phyloP scores from a whole-genome alignment of 140 eudicot genomes.

The Senecio squalidus region DNA sequence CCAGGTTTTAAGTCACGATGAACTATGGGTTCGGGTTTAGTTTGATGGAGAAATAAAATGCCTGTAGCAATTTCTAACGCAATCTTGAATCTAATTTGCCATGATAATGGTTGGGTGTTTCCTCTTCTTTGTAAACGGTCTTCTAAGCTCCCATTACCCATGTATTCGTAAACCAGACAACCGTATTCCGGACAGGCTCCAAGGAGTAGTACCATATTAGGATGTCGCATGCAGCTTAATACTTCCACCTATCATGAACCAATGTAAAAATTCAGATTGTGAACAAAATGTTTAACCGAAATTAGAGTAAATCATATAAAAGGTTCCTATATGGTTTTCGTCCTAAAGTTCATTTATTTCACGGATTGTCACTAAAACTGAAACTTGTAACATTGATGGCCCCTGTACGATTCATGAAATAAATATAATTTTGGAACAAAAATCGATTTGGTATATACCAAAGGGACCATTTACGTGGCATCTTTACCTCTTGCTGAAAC shows the following conservation, averaged over 20 bases:
- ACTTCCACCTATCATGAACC: constrained; percentile 44
- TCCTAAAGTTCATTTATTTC: too few relatives aligned
- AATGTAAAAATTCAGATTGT: background rate
- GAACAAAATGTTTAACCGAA: background rate
- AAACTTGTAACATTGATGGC: too few relatives aligned
- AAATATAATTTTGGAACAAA: too few relatives aligned
- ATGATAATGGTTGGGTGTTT: constrained; percentile 42
- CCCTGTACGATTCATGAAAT: too few relatives aligned
- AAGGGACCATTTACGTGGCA: background rate
- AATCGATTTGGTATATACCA: too few relatives aligned
- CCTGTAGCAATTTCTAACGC: constrained; percentile 6
- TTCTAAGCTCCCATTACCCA: constrained; percentile 64
- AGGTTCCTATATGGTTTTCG: too few relatives aligned
- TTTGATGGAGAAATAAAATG: constrained; percentile 9
- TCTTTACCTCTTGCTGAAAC: constrained; percentile 46
- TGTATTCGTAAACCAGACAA: constrained; percentile 56
- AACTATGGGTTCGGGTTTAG: background rate
- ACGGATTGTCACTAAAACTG: too few relatives aligned
- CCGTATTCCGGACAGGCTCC: constrained; percentile 71
- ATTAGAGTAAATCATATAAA: too few relatives aligned
- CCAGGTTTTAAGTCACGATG: background rate
- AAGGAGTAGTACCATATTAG: constrained; percentile 55
- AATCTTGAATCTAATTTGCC: constrained; percentile 8
- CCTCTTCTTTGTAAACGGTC: constrained; percentile 47
- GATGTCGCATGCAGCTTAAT: constrained; percentile 58